phyloP scores from a whole-genome alignment of 2,329 filamentous ascomycete species.

The Lojkania enalia region DNA sequence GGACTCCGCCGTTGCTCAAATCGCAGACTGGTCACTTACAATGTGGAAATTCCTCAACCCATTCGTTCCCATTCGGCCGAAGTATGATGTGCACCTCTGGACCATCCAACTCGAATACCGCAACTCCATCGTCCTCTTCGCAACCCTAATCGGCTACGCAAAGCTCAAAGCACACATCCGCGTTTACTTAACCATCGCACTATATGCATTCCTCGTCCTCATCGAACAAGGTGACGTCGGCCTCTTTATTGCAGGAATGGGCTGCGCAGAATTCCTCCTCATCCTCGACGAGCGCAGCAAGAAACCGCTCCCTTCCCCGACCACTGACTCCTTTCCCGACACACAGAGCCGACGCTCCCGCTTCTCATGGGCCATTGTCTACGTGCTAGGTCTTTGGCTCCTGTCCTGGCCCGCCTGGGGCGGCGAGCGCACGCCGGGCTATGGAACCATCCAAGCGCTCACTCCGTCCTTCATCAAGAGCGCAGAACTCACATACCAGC shows the following conservation, averaged over 20 bases:
- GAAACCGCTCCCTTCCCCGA: conserved; percentile 3
- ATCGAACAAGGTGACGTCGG: conserved; percentile 23
- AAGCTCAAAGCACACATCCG: conserved; percentile 18
- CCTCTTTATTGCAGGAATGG: conserved; percentile 28
- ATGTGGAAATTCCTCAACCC: conserved; percentile 24
- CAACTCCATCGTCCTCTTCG: conserved; percentile 29
- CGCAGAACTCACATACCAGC: conserved; percentile 62
- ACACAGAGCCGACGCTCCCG: conserved; percentile 5
- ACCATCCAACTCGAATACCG: conserved; percentile 32
- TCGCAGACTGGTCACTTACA: conserved; percentile 17
- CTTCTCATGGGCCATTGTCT: conserved; percentile 28
- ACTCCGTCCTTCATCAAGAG: conserved; percentile 57
- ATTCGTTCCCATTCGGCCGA: conserved; percentile 13
- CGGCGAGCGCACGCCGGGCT: conserved; percentile 55
- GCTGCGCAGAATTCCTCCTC: conserved; percentile 24
- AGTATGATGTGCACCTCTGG: conserved; percentile 32
- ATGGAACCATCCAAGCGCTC: conserved; percentile 52
- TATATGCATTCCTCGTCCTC: conserved; percentile 22
- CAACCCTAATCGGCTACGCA: conserved; percentile 18
- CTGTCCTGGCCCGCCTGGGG: conserved; percentile 52
- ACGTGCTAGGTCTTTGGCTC: conserved; percentile 56
- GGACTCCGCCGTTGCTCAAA: conserved; percentile 13
- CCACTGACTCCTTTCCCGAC: not conserved
- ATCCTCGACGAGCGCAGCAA: conserved; percentile 15
- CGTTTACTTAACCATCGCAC: conserved; percentile 8